A percentile compares a stretch with the other conserved stretches of the same genome.
phyloP scores from a whole-genome alignment of 2,329 filamentous ascomycete genomes.

The Leptographium lundbergii region DNA sequence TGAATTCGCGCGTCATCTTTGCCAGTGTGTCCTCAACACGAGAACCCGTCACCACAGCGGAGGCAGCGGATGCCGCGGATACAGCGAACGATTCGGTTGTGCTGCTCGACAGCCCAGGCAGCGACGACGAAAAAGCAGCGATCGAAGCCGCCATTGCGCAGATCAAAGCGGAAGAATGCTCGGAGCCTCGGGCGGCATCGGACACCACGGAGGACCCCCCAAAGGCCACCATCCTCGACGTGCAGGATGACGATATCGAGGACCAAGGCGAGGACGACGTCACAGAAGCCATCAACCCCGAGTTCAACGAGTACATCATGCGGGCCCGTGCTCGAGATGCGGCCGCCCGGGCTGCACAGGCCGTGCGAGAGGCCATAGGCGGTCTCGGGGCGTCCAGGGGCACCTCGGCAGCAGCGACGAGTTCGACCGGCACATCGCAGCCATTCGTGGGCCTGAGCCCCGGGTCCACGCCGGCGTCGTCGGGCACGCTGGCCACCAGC shows the following conservation, averaged over 20 bases:
- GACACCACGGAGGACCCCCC: background rate
- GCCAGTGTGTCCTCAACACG: background rate
- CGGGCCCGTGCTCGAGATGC: slow-evolving; percentile 9
- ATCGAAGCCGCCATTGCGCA: background rate
- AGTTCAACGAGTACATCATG: slow-evolving; percentile 13
- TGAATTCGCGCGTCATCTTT: slow-evolving; percentile 2
- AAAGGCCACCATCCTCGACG: background rate
- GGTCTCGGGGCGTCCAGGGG: background rate
- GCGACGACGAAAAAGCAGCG: background rate
- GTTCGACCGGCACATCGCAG: background rate
- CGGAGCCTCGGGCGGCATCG: background rate
- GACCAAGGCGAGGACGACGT: slow-evolving; percentile 9
- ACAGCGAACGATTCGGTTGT: background rate
- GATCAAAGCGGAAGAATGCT: background rate
- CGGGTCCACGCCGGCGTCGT: background rate
- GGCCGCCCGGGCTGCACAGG: slow-evolving; percentile 4
- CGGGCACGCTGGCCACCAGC: background rate
- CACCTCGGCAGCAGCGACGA: background rate
- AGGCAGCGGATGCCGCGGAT: background rate
- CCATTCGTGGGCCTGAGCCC: background rate
- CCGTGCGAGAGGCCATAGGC: background rate
- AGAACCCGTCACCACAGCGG: background rate
- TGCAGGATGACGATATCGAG: background rate
- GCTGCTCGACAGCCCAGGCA: background rate
- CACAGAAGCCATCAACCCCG: slow-evolving; percentile 8